Evolutionary conservation across 768 basidiomycete genomes (phyloP), one percentile per base, ranked within the genome.

Genomic region (Boletus rubropictus): DNA sequence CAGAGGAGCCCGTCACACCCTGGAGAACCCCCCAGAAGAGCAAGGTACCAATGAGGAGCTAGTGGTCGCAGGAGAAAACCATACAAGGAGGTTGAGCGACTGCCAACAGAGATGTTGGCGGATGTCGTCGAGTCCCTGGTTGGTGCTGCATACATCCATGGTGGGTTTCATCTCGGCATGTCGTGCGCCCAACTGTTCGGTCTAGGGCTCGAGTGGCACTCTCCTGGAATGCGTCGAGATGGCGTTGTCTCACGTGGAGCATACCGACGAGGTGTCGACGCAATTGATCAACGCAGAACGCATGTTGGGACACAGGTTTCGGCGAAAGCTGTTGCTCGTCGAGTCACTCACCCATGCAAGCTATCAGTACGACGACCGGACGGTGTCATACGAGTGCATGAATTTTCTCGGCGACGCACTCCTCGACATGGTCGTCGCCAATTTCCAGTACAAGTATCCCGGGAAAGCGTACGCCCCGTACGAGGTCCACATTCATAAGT

Each of bases 51-150:
- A n/a, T n/a, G n/a, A n/a, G n/a, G n/a, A n/a, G n/a, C n/a, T n/a
- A n/a, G n/a, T n/a, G n/a, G n/a, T n/a, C n/a, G n/a, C n/a, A n/a
- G n/a, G n/a, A n/a, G n/a, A n/a, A n/a, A n/a, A n/a, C n/a, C n/a
- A n/a, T n/a, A n/a, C n/a, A n/a, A n/a, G n/a, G n/a, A n/a, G n/a
- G n/a, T n/a, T n/a, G n/a, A n/a, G n/a, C n/a, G n/a, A n/a, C n/a
- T n/a, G n/a, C n/a, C n/a, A n/a, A n/a, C n/a, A n/a, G n/a, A n/a
- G n/a, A n/a, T n/a, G n/a, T n/a, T n/a, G n/a, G n/a, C n/a, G n/a
- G n/a, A n/a, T n/a, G n/a, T n/a, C n/a, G n/a, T 91, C 5, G 91
- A 95, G 65, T 78, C 89, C 3, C 67, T 89, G 11, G 83, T 92
- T 21, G 91, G 90, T 1, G 89, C 87, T 6, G 76, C 84, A 0